Evolutionary conservation across 106 monocot species (phyloP).

Genomic region (Dendrobium huoshanense): DNA sequence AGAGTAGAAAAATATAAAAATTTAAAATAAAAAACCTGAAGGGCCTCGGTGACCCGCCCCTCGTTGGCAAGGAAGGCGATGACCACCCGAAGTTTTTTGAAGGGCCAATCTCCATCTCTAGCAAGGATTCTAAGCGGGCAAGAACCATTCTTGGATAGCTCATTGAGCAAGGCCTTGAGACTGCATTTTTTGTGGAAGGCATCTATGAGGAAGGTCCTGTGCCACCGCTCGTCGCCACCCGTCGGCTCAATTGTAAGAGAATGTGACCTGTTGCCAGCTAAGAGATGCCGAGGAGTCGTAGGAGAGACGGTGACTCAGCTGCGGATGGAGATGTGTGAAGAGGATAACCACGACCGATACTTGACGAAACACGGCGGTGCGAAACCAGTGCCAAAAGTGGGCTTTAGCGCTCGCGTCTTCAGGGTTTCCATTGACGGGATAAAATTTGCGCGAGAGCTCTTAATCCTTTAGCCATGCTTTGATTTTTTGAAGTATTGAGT

Average conservation of each 20-base stretch:
- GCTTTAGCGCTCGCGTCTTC: neutral
- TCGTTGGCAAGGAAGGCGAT: slow-evolving; percentile 30
- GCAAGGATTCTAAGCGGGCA: slow-evolving; percentile 25
- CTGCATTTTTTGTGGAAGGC: slow-evolving; percentile 39
- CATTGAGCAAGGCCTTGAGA: slow-evolving; percentile 19
- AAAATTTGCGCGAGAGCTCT: too few species aligned
- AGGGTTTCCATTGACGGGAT: neutral
- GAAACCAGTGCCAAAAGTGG: neutral
- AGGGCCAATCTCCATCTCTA: slow-evolving; percentile 46
- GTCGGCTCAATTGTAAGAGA: neutral
- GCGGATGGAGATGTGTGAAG: neutral
- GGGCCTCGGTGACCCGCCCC: slow-evolving; percentile 20
- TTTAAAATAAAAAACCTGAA: slow-evolving; percentile 22
- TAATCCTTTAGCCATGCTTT: too few species aligned
- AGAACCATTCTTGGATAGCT: slow-evolving; percentile 30
- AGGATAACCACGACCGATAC: neutral
- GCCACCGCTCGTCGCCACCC: neutral
- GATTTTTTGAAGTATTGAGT: too few species aligned
- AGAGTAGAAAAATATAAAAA: neutral
- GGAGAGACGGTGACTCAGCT: neutral
- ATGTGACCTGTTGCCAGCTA: neutral
- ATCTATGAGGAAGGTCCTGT: slow-evolving; percentile 37
- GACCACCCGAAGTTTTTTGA: slow-evolving; percentile 37
- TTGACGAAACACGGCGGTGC: neutral
- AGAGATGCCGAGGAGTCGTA: neutral